Percentiles rank a stretch among this genome's conserved stretches.
These are phyloP conservation scores for Phytopythium oedochilum DNA, from an alignment of 352 stramenopile species.

Conservation along the genomic window DNA sequence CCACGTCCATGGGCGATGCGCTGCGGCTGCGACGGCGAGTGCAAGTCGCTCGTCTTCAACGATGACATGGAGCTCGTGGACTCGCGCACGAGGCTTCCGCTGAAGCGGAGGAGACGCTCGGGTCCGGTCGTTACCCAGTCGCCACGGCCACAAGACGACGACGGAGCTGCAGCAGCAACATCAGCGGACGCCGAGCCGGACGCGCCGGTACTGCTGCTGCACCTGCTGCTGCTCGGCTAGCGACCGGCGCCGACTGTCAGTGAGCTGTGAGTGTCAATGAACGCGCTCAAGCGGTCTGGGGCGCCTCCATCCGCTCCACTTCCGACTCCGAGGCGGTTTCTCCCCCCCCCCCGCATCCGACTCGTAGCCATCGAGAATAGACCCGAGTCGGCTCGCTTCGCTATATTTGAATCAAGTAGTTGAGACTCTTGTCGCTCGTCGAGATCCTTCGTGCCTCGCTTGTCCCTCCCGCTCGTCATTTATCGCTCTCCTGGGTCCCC, in stretches of 20 bases:
- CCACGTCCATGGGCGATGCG: slow-evolving; percentile 12
- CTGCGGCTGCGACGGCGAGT: slow-evolving; percentile 20
- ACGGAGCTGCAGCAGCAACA: too few relatives aligned
- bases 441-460: too few relatives aligned
- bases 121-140: background rate
- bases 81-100: slow-evolving; percentile 2
- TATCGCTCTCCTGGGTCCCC: too few relatives aligned
- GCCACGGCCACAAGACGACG: background rate
- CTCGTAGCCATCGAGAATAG: too few relatives aligned
- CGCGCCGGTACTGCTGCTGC: slow-evolving; percentile 2
- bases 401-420: too few relatives aligned
- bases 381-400: too few relatives aligned
- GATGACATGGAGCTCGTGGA: slow-evolving; percentile 22
- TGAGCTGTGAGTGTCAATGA: background rate
- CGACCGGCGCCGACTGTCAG: background rate
- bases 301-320: too few relatives aligned
- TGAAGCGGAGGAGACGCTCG: background rate
- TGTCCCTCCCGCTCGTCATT: too few relatives aligned
- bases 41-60: slow-evolving; percentile 16
- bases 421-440: too few relatives aligned
- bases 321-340: too few relatives aligned
- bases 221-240: slow-evolving; percentile 8
- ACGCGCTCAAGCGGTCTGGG: too few relatives aligned
- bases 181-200: background rate
- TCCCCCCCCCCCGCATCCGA: too few relatives aligned